Evolutionary conservation across 495 filamentous ascomycete genomes (phyloP).

Genomic region (Echria macrotheca): DNA sequence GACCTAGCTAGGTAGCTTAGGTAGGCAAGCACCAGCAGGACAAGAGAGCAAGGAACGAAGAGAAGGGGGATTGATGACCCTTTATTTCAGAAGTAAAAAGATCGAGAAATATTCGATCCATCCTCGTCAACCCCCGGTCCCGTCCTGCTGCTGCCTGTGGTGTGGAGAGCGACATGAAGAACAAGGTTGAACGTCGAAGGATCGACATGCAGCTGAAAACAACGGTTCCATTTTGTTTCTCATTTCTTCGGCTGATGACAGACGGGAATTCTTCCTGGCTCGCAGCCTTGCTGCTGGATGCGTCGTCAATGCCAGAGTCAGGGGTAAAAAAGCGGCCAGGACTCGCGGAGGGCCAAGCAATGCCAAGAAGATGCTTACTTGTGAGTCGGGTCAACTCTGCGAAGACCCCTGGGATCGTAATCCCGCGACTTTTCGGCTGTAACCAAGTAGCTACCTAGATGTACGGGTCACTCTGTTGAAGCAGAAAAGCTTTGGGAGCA

Average conservation of each 20-base stretch:
- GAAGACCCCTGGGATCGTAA: background rate
- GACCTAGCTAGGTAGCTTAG: background rate
- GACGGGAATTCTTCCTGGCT: background rate
- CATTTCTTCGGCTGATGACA: too few relatives aligned
- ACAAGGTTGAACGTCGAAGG: background rate
- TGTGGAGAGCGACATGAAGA: background rate
- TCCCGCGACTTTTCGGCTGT: background rate
- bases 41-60: background rate
- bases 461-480: background rate
- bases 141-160: too few relatives aligned
- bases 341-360: too few relatives aligned
- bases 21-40: too few relatives aligned
- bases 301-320: background rate
- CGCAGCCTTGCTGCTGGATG: background rate
- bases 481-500: background rate
- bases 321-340: background rate
- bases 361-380: slow-evolving; percentile 1
- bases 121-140: too few relatives aligned
- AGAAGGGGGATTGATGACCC: too few relatives aligned
- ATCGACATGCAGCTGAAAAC: too few relatives aligned
- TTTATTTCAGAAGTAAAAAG: too few relatives aligned
- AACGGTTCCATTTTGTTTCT: too few relatives aligned
- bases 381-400: background rate
- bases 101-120: too few relatives aligned
- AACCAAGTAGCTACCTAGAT: background rate